Evolutionary conservation across 2,329 filamentous ascomycete genomes (phyloP), one percentile per base, ranked within the genome.

Genomic region (Trichoderma sp.): DNA sequence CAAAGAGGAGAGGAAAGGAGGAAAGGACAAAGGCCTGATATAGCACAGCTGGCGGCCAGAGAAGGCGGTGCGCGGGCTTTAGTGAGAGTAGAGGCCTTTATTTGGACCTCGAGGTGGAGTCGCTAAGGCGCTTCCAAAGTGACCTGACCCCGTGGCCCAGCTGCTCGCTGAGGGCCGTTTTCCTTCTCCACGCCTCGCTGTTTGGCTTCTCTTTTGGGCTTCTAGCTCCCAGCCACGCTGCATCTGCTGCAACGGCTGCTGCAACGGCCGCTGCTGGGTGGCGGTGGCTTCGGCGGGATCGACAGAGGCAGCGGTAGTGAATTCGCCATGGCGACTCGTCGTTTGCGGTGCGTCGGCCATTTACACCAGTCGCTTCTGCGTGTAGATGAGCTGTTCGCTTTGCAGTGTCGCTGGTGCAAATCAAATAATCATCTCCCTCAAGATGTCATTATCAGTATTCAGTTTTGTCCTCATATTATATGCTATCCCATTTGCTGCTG

Each of bases 91-190:
- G 33, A 60, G 61, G 62, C 68, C 52, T 60, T 66, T 67, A 57
- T 67, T 59, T 70, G 52, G 63, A 61, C 35, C 43, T 70, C 68
- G 37, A 43, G 57, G 68, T 70, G 68, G 68, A 70, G 63, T 58
- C 68, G 52, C 49, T 52, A 43, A 43, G 6, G n/a, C 29, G 58
- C 40, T 55, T 53, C 66, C 59, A 49, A 21, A 27, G 37, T 31
- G 59, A 16, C 47, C 31, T 29, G 62, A n/a, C 58, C 62, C 52
- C 61, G 61, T 64, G 61, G 61, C 47, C 58, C 40, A 27, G 33
- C 33, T 43, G 40, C 40, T 31, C 11, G 21, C 55, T 33, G 13
- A 57, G 55, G 53, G 29, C 13, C 55, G 33, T 57, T 33, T 27
- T 13, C 16, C 24, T 55, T 19, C 55, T 19, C 55, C 31, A 57